Conservation (phyloP, 306 rosid genomes). For the Cajanus cajan region DNA sequence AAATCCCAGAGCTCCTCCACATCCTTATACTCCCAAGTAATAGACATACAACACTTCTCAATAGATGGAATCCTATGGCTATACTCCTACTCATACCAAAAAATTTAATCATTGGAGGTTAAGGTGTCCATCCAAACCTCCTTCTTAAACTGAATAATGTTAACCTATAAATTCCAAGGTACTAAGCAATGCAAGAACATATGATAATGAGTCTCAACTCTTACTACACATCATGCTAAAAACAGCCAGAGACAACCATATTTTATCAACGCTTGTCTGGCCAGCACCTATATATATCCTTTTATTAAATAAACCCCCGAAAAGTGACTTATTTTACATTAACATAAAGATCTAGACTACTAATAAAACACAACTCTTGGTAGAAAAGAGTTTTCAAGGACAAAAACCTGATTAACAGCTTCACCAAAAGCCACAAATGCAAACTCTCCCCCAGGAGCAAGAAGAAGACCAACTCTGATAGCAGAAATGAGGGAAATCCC, state of each 20-base stretch:
- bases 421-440: conserved; percentile 99
- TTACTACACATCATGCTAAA: neutral
- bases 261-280: conserved; percentile 5
- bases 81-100: neutral
- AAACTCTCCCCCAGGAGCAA: conserved; percentile 99
- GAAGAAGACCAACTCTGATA: conserved; percentile 92
- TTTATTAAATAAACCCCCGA: conserved; percentile 19
- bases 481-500: conserved; percentile 93
- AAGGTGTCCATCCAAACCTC: neutral
- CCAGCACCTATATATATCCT: conserved; percentile 18
- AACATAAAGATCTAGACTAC: neutral
- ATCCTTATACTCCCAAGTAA: neutral
- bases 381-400: conserved; percentile 19
- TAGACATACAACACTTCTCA: neutral
- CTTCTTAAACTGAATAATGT: neutral
- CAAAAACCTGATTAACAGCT: conserved; percentile 93
- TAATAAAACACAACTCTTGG: neutral
- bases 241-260: neutral
- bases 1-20: conserved; percentile 10
- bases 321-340: conserved; percentile 19
- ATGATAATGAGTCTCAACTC: neutral
- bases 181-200: neutral
- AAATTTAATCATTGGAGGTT: neutral
- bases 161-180: neutral
- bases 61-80: neutral